Evolutionary conservation across 2,329 filamentous ascomycete species (phyloP).

Genomic region (Sordariomycetes sp.): DNA sequence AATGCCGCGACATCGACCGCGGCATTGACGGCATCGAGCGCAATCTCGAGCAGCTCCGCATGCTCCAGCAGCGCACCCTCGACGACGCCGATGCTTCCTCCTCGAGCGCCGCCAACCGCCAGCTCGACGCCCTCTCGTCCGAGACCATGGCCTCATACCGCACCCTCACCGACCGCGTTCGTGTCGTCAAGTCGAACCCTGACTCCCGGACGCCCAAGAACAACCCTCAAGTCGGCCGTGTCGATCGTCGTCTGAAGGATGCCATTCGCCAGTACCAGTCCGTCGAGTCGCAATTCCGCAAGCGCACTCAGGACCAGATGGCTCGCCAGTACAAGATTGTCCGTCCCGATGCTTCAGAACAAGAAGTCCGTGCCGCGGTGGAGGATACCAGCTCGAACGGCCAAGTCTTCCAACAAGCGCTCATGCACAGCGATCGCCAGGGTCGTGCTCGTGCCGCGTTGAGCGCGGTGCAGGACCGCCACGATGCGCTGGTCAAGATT

Average conservation of each 20-base stretch:
- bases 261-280: slow-evolving; percentile 77
- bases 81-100: slow-evolving; percentile 64
- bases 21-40: slow-evolving; percentile 66
- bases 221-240: slow-evolving; percentile 68
- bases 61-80: slow-evolving; percentile 62
- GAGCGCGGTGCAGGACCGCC: slow-evolving; percentile 71
- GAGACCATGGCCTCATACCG: slow-evolving; percentile 82
- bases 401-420: slow-evolving; percentile 81
- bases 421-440: slow-evolving; percentile 72
- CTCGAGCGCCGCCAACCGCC: slow-evolving; percentile 54
- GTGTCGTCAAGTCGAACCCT: slow-evolving; percentile 71
- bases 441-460: slow-evolving; percentile 75
- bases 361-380: slow-evolving; percentile 69
- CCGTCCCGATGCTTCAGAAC: slow-evolving; percentile 67
- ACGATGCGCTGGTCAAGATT: slow-evolving; percentile 84
- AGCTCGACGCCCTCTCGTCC: slow-evolving; percentile 64
- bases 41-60: slow-evolving; percentile 63
- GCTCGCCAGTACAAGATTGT: slow-evolving; percentile 87
- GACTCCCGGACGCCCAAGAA: slow-evolving; percentile 68
- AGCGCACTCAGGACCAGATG: slow-evolving; percentile 74
- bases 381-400: slow-evolving; percentile 58
- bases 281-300: slow-evolving; percentile 71
- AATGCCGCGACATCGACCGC: slow-evolving; percentile 71
- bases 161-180: slow-evolving; percentile 68
- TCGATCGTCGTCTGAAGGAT: slow-evolving; percentile 70